Base-by-base conservation (phyloP, 345 rosid species). In the Salix exigua region DNA sequence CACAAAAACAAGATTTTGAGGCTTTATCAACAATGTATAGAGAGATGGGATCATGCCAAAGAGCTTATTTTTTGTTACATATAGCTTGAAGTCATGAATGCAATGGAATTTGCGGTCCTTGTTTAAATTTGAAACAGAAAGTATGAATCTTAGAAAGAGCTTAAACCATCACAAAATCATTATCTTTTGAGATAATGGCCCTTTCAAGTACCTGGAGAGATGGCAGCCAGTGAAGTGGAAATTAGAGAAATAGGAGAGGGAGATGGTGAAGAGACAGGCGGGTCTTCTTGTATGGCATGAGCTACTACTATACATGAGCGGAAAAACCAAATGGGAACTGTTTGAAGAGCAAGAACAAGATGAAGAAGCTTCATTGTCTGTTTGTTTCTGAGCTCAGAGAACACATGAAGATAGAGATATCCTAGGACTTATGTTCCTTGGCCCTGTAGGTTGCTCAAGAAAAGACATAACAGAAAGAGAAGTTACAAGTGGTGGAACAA, bases 151-250 rank as follows among this genome's bases (percentile, higher is more conserved):
- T 50, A 51, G 25, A 73, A 66, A 38, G 79, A 68, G 35, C 37
- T 25, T 58, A 58, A 58, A 66, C 60, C 74, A 82, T 78, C 70
- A 50, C 68, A 55, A 40, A 26, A 68, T 53, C n/a, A 46, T 33
- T n/a, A 40, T 25, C 21, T 48, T 69, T 48, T 65, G 61, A 37
- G 1, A 40, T 10, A 74, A 23, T 46, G 68, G 67, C 28, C 23
- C 30, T 37, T 16, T 4, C 1, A 46, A 19, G 48, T 74, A 91
- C 95, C 95, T 82, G 97, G 97, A 83, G 95, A 87, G 33, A 88
- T 79, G 44, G 83, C 80, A 35, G 89, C 77, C 87, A 86, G 71
- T 77, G 87, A 84, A 86, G 88, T 38, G 68, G 90, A 83, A 44
- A 76, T 7, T 6, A 84, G 79, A 67, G 85, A 77, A 80, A 70